Percentiles rank a stretch among this genome's conserved stretches.
These are phyloP conservation scores for Castanospermum australe DNA, from an alignment of 306 rosid species.

Conservation along the genomic window DNA sequence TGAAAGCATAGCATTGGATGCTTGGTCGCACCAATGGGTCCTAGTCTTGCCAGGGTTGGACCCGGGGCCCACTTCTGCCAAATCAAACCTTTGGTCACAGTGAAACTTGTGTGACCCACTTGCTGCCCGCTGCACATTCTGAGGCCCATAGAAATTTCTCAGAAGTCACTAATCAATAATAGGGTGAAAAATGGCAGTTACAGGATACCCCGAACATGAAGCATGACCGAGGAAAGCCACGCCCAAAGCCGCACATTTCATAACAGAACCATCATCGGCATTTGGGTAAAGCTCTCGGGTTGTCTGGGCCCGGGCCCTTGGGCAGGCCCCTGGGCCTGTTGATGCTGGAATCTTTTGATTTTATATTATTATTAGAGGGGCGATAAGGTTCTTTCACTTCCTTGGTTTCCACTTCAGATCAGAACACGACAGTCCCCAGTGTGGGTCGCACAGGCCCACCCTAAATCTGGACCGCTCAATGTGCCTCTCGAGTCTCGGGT, in stretches of 20 bases:
- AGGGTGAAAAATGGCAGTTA: not conserved
- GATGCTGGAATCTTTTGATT: not conserved
- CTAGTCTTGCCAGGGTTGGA: slow-evolving; percentile 25
- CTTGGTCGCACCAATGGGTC: slow-evolving; percentile 31
- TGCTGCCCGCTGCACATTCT: slow-evolving; percentile 32
- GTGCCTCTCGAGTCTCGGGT: slow-evolving; percentile 19
- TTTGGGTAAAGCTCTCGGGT: not conserved
- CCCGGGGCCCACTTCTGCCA: slow-evolving; percentile 44
- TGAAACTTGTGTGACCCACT: slow-evolving; percentile 37
- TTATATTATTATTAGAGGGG: not conserved
- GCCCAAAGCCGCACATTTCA: slow-evolving; percentile 23
- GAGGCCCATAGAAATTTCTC: slow-evolving; percentile 37
- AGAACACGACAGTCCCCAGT: slow-evolving; percentile 21
- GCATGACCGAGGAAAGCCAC: not conserved
- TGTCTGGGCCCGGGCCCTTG: not conserved
- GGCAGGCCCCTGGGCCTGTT: not conserved
- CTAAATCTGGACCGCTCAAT: slow-evolving; percentile 33
- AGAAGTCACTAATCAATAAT: slow-evolving; percentile 11
- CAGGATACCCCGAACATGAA: not conserved
- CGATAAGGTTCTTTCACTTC: not conserved
- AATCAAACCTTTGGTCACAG: slow-evolving; percentile 28
- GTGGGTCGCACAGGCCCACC: slow-evolving; percentile 25
- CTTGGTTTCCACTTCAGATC: not conserved
- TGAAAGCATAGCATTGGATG: slow-evolving; percentile 42
- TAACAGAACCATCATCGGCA: slow-evolving; percentile 9